A percentile compares a stretch with the other conserved stretches of the same genome.
Conservation (phyloP, 306 rosid species). For the Rosa multiflora region DNA sequence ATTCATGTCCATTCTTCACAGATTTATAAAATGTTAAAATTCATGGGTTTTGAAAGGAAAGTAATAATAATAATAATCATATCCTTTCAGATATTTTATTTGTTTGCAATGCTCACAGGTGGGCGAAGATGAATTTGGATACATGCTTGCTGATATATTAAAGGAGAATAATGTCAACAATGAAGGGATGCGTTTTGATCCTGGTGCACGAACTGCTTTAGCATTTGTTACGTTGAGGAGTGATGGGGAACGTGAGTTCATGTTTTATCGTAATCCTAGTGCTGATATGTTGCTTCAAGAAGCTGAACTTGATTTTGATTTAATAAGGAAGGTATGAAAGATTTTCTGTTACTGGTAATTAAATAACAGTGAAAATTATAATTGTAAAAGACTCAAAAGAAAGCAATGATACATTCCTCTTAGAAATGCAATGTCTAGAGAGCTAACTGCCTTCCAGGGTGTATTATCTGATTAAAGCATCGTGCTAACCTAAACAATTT, state of each 20-base stretch:
- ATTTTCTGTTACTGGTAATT: conserved; percentile 12
- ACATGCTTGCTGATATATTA: conserved; percentile 88
- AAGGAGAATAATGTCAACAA: conserved; percentile 83
- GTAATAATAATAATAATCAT: neutral
- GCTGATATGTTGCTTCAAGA: conserved; percentile 95
- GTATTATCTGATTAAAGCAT: conserved; percentile 19
- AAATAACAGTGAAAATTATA: conserved; percentile 1
- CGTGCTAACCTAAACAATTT: neutral
- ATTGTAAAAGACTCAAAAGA: neutral
- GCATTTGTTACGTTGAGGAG: conserved; percentile 89
- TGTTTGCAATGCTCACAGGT: conserved; percentile 51
- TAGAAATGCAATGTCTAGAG: neutral
- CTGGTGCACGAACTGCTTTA: conserved; percentile 93
- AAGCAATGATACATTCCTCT: neutral
- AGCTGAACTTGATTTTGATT: conserved; percentile 69
- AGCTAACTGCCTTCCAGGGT: neutral
- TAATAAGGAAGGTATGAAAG: conserved; percentile 68
- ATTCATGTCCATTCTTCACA: neutral
- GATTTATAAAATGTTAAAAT: neutral
- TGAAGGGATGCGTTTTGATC: conserved; percentile 87
- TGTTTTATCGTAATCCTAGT: conserved; percentile 98
- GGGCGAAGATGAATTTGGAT: conserved; percentile 97
- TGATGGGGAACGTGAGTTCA: conserved; percentile 97
- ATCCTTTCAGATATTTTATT: neutral
- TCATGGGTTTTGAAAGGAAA: neutral